A percentile compares a stretch with the other conserved stretches of the same genome.
These are phyloP conservation scores for Phlebopus sp. DNA, from an alignment of 1,284 basidiomycete species.

Conservation along the genomic window DNA sequence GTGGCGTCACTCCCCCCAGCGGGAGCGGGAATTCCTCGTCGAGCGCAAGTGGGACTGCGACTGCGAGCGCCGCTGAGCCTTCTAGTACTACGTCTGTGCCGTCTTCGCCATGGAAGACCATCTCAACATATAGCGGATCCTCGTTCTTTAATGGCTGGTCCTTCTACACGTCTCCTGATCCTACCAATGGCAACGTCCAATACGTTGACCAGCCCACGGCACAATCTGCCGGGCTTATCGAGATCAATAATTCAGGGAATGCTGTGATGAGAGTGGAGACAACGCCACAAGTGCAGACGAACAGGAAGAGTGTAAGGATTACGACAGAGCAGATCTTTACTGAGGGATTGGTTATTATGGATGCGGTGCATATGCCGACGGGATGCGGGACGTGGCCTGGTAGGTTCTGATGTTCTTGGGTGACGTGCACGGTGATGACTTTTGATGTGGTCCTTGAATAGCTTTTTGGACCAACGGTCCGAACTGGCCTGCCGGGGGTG, in stretches of 20 bases:
- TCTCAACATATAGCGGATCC: conserved; percentile 45
- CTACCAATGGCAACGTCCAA: conserved; percentile 71
- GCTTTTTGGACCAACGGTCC: conserved; percentile 61
- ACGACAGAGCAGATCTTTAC: conserved; percentile 57
- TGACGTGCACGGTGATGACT: conserved; percentile 25
- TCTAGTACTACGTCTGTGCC: conserved; percentile 17
- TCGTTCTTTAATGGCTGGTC: conserved; percentile 80
- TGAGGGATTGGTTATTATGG: conserved; percentile 74
- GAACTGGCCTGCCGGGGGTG: conserved; percentile 72
- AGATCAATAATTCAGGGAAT: conserved; percentile 66
- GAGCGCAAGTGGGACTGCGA: conserved; percentile 8
- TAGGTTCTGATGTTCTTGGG: conserved; percentile 32
- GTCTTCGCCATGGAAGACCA: conserved; percentile 36
- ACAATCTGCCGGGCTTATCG: conserved; percentile 46
- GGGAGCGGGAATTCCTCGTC: conserved; percentile 15
- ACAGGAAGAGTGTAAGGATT: conserved; percentile 76
- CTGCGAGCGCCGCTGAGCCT: conserved; percentile 19
- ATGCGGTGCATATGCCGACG: conserved; percentile 86
- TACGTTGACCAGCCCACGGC: conserved; percentile 58
- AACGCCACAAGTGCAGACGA: conserved; percentile 61
- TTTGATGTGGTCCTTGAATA: conserved; percentile 15
- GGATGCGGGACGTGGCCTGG: conserved; percentile 86
- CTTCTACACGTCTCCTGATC: conserved; percentile 72
- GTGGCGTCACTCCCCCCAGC: conserved; percentile 23
- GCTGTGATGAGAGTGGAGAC: conserved; percentile 85